Base-by-base conservation (phyloP, 768 basidiomycete genomes). In the Coprinopsis marcescibilis region DNA sequence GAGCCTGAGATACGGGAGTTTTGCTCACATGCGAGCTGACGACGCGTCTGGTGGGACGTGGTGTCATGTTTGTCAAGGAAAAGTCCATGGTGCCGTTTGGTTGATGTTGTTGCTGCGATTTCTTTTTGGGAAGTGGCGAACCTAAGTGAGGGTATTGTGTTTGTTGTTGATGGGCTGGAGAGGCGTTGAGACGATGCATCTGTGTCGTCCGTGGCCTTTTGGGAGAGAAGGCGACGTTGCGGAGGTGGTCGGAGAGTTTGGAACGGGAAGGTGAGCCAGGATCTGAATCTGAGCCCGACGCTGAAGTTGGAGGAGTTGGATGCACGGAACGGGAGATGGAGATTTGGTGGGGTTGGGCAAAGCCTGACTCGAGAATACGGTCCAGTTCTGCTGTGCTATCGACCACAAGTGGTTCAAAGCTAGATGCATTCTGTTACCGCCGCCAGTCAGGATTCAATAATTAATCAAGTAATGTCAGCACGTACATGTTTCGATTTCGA, bases 221-320 rank as follows among this genome's bases (percentile, higher is more conserved):
- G 1, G 87, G 87, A 12, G 86, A 88, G 63, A 89, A 85, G 0
- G 78, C 76, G 30, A 84, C 76, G 34, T 78, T 77, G 26, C 78
- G 77, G 7, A 91, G 69, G 3, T 85, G 79, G 55, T 89, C 87
- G 1, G 83, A 71, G 24, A 91, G 68, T 57, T 76, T 83, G 3
- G 82, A 83, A 38, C 81, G 76, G 4, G 76, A 59, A 3, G 67
- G 62, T 12, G 69, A 67, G n/a, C 45, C 49, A 13, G 69, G 67
- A n/a, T 76, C 76, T 3, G 73, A 73, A 25, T 76, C 77, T 13
- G 77, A 78, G 32, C 64, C 61, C 10, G 76, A 75, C 4, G 80
- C 75, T 6, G 75, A 69, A 2, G 67, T 68, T 56, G 73, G 72
- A 4, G 77, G 79, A 21, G 67, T 69, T 11, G 76, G 55, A 26